Conservation (phyloP, 495 filamentous ascomycete species). For the Cairneyella variabilis region DNA sequence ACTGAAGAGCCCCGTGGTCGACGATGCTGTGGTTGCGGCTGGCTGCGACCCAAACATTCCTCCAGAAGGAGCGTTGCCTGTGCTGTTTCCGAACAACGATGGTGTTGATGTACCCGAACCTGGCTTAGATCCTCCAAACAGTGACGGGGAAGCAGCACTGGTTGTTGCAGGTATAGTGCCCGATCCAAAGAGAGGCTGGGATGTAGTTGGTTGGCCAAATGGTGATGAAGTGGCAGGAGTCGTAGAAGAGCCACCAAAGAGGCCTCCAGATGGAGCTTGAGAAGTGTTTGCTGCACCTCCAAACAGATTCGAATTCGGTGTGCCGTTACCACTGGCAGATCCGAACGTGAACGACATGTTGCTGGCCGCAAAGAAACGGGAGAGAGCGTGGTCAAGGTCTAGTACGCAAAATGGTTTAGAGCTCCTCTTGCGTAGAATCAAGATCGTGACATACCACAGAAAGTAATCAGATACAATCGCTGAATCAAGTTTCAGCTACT, state of each 20-base stretch:
- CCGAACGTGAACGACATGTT: slow-evolving; percentile 4
- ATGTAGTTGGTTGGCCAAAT: slow-evolving; percentile 20
- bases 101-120: slow-evolving; percentile 21
- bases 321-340: slow-evolving; percentile 29
- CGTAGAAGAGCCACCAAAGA: slow-evolving; percentile 43
- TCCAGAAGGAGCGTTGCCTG: slow-evolving; percentile 15
- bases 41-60: neutral
- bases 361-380: neutral
- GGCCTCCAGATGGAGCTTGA: slow-evolving; percentile 32
- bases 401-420: too few species aligned
- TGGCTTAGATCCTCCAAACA: slow-evolving; percentile 30
- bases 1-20: too few species aligned
- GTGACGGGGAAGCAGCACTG: slow-evolving; percentile 35
- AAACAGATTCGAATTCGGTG: slow-evolving; percentile 32
- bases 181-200: slow-evolving; percentile 29
- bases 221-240: slow-evolving; percentile 20
- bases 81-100: slow-evolving; percentile 20
- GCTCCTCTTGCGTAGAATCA: neutral
- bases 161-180: neutral
- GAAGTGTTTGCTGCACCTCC: slow-evolving; percentile 16
- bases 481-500: slow-evolving; percentile 1
- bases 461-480: neutral
- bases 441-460: neutral
- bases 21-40: neutral
- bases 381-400: too few species aligned